Conservation (phyloP, 1,284 basidiomycete genomes). For the Anthracocystis walkeri region DNA sequence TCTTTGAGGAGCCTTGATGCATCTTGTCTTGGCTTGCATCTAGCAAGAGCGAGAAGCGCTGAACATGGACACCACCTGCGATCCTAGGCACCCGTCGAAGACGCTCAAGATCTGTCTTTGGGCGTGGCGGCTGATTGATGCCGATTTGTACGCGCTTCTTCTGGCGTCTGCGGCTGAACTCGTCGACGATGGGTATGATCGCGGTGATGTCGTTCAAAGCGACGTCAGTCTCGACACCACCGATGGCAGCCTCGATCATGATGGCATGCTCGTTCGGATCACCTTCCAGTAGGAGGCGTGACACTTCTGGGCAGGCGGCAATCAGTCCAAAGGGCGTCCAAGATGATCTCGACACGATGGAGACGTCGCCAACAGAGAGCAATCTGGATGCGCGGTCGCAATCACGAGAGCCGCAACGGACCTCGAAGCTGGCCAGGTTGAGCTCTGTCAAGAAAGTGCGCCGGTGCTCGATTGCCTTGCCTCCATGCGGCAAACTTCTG, state of each 20-base stretch:
- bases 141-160: conserved; percentile 21
- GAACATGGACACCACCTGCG: conserved; percentile 41
- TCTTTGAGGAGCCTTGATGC: neutral
- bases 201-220: conserved; percentile 32
- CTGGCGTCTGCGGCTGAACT: conserved; percentile 22
- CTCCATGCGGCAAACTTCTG: neutral
- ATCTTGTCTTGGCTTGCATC: conserved; percentile 34
- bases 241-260: conserved; percentile 46
- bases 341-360: conserved; percentile 37
- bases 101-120: conserved; percentile 28
- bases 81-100: conserved; percentile 43
- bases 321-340: conserved; percentile 66
- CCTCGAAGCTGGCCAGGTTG: conserved; percentile 41
- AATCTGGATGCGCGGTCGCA: conserved; percentile 20
- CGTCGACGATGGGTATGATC: conserved; percentile 23
- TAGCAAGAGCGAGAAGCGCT: conserved; percentile 42
- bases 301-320: conserved; percentile 14
- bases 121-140: conserved; percentile 26
- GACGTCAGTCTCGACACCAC: conserved; percentile 44
- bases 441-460: conserved; percentile 54
- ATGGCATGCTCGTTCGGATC: conserved; percentile 65
- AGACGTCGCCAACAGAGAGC: conserved; percentile 42
- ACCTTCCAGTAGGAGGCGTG: conserved; percentile 38
- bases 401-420: conserved; percentile 25
- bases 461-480: conserved; percentile 51